Base-by-base conservation (phyloP, 352 stramenopile genomes). In the Plasmopara muralis region DNA sequence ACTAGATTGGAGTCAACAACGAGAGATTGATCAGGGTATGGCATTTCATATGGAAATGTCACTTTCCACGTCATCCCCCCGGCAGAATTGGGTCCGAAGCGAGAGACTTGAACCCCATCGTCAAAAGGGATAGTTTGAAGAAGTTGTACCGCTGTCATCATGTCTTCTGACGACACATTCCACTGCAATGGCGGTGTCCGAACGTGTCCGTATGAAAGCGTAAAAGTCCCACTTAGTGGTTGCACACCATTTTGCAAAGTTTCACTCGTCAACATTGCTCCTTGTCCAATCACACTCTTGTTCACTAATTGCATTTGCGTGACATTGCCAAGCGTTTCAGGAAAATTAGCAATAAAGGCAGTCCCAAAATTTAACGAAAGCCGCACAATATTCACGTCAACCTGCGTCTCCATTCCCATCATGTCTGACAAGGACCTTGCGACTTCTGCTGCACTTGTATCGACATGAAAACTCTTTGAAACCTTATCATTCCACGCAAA, bases 111-210 rank as follows among this genome's bases (percentile, higher is more conserved):
- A 0, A 92, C 63, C 6, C 73, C 70, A 7, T 58, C 40, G 18
- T 78, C 74, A n/a, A 55, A 55, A 20, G 74, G 74, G 58, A 95
- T 73, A 9, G 65, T 70, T 39, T 73, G 62, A 6, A 95, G 70
- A 31, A 83, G 74, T 54, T 86, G 68, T 5, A 97, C 61, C 9
- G 83, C 74, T 15, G 50, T 58, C 31, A 83, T 72, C 35, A 97
- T 67, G n/a, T 95, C 83, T 43, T 88, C 75, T 12, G 82, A 77
- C 4, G 86, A 86, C n/a, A 87, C 66, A 55, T 96, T 88, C 67
- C 80, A 80, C 7, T 69, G 42, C 25, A 97, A 65, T 16, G 55
- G 56, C 2, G 69, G 71, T 1, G 88, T 88, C 9, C 43, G 59
- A 12, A 85, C 63, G 9, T 66, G 67, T 16, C 59, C 63, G 18